phyloP scores from a whole-genome alignment of 371 early-diverging fungal species.

The Mortierella sp. region DNA sequence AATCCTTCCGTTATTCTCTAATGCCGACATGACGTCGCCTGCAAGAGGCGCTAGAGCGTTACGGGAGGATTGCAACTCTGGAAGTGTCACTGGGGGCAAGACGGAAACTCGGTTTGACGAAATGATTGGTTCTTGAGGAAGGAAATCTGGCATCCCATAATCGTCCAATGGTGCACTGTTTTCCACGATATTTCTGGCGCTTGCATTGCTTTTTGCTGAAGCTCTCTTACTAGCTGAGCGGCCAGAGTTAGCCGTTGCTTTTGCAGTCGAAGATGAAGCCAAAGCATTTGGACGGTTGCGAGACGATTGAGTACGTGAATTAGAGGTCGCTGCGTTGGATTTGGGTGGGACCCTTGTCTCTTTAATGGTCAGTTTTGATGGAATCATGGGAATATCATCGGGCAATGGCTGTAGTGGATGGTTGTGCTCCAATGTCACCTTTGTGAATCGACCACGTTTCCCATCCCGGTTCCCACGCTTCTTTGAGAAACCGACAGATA shows the following conservation, averaged over 20 bases:
- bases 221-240: not conserved
- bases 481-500: slow-evolving; percentile 56
- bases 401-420: slow-evolving; percentile 36
- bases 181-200: slow-evolving; percentile 1
- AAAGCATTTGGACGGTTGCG: slow-evolving; percentile 5
- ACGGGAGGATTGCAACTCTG: slow-evolving; percentile 21
- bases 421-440: slow-evolving; percentile 45
- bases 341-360: slow-evolving; percentile 2
- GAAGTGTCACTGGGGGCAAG: slow-evolving; percentile 16
- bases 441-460: slow-evolving; percentile 53
- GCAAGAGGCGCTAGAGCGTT: slow-evolving; percentile 21
- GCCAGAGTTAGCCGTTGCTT: not conserved
- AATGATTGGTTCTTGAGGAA: slow-evolving; percentile 18
- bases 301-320: slow-evolving; percentile 15
- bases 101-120: slow-evolving; percentile 10
- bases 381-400: slow-evolving; percentile 6
- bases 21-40: slow-evolving; percentile 21
- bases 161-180: not conserved
- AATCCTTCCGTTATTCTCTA: slow-evolving; percentile 5
- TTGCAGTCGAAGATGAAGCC: not conserved
- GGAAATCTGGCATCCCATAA: slow-evolving; percentile 16
- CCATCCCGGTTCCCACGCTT: slow-evolving; percentile 56
- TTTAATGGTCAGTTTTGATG: slow-evolving; percentile 18
- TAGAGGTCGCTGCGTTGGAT: slow-evolving; percentile 1
- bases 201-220: not conserved